A percentile compares a stretch with the other conserved stretches of the same genome.
Evolutionary conservation across 1,284 basidiomycete genomes (phyloP).

Genomic region (Afroboletus lepidellus): DNA sequence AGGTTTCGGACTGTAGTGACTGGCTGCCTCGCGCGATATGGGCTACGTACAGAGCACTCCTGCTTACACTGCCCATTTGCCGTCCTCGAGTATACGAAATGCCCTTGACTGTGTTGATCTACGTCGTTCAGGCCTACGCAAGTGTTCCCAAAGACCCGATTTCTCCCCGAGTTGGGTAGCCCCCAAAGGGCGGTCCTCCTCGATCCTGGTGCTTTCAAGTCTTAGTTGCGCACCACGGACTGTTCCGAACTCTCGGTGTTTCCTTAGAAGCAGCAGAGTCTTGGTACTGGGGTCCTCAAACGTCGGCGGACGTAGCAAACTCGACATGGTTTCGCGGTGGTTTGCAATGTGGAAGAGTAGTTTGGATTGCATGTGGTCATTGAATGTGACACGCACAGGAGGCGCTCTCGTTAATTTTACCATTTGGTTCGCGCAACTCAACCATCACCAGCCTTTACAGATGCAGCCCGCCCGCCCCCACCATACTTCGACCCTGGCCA

Average conservation of each 20-base stretch:
- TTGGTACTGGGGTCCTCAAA: slow-evolving; percentile 25
- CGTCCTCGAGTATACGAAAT: slow-evolving; percentile 13
- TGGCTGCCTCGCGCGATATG: slow-evolving; percentile 12
- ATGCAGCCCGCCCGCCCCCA: slow-evolving; percentile 24
- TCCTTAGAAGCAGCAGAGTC: slow-evolving; percentile 7
- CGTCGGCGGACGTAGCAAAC: slow-evolving; percentile 27
- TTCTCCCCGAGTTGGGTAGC: slow-evolving; percentile 11
- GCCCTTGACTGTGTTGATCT: slow-evolving; percentile 11
- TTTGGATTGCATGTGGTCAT: slow-evolving; percentile 19
- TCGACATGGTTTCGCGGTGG: slow-evolving; percentile 36
- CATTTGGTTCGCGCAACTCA: slow-evolving; percentile 14
- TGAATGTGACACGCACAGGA: slow-evolving; percentile 35
- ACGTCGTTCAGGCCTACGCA: slow-evolving; percentile 25
- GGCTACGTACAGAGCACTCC: slow-evolving; percentile 34
- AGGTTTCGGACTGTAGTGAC: slow-evolving; percentile 6
- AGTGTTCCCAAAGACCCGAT: slow-evolving; percentile 20
- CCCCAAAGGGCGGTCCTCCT: slow-evolving; percentile 9
- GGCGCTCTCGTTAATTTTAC: slow-evolving; percentile 13
- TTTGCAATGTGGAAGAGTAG: slow-evolving; percentile 24
- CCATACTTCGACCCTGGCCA: slow-evolving; percentile 20
- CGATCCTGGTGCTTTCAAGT: slow-evolving; percentile 31
- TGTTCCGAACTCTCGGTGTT: slow-evolving; percentile 11
- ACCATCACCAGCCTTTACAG: slow-evolving; percentile 21
- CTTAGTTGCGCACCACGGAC: slow-evolving; percentile 34
- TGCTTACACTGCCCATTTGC: slow-evolving; percentile 19